Conservation (phyloP, 257 asterid genomes). For the Datura wrightii region DNA sequence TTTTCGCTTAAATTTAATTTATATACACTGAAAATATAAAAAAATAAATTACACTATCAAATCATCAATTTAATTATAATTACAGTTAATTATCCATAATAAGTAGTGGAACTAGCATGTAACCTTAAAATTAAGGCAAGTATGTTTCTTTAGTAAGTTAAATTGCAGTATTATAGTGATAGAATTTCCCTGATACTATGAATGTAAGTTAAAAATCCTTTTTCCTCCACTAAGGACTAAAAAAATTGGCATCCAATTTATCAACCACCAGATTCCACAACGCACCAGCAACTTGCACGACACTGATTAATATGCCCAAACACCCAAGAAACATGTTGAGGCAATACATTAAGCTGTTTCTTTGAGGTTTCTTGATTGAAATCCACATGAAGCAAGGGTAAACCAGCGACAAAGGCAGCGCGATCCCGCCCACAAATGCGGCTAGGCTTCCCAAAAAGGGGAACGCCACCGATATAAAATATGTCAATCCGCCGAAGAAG, state of each 20-base stretch:
- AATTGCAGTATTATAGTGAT: neutral
- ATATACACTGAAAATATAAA: neutral
- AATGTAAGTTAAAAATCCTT: neutral
- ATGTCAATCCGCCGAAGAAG: slow-evolving; percentile 61
- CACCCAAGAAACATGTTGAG: slow-evolving; percentile 59
- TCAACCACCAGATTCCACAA: slow-evolving; percentile 60
- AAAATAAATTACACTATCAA: neutral
- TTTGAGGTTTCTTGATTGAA: slow-evolving; percentile 54
- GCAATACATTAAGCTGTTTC: slow-evolving; percentile 49
- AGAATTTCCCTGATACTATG: neutral
- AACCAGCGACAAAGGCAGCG: slow-evolving; percentile 56
- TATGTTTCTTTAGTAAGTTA: neutral
- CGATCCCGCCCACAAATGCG: slow-evolving; percentile 54
- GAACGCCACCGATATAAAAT: slow-evolving; percentile 59
- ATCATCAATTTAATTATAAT: neutral
- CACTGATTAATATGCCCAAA: slow-evolving; percentile 46
- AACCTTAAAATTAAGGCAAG: neutral
- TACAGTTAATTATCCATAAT: neutral
- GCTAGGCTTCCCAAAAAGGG: slow-evolving; percentile 69
- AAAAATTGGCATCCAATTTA: slow-evolving; percentile 74
- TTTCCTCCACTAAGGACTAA: slow-evolving; percentile 45
- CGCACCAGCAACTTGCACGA: slow-evolving; percentile 42
- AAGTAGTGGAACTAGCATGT: neutral
- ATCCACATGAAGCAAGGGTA: slow-evolving; percentile 88
- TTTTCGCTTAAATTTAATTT: neutral